These are phyloP conservation scores for Wickerhamomyces bovis DNA, from an alignment of 805 yeast genomes.

Conservation along the genomic window DNA sequence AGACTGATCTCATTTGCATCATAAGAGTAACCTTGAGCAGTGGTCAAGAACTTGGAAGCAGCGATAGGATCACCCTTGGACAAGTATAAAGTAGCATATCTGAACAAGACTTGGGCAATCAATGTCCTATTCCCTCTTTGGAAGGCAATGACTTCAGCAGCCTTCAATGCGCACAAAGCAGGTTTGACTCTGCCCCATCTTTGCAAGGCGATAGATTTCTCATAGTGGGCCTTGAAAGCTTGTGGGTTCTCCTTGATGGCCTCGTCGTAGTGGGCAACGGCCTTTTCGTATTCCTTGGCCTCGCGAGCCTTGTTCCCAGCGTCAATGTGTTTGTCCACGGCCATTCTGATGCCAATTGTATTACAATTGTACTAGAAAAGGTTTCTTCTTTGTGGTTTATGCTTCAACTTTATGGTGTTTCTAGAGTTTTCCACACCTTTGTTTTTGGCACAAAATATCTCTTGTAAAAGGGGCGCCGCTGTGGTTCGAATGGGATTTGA, in stretches of 20 bases:
- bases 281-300: constrained; percentile 35
- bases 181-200: constrained; percentile 35
- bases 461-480: not conserved
- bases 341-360: constrained; percentile 20
- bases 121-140: constrained; percentile 35
- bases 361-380: too few species aligned
- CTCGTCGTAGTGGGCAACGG: constrained; percentile 30
- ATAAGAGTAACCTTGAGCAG: constrained; percentile 34
- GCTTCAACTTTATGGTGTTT: not conserved
- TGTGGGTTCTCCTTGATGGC: constrained; percentile 37
- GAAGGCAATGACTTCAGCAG: constrained; percentile 39
- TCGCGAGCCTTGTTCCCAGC: constrained; percentile 36
- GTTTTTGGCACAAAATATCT: too few species aligned
- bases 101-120: constrained; percentile 39
- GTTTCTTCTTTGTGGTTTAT: not conserved
- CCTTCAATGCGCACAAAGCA: constrained; percentile 37
- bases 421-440: not conserved
- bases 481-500: not conserved
- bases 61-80: constrained; percentile 31
- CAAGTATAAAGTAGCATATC: constrained; percentile 36
- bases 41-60: constrained; percentile 35
- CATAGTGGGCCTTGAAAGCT: constrained; percentile 39
- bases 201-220: constrained; percentile 40
- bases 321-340: constrained; percentile 27
- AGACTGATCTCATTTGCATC: constrained; percentile 19